Conservation (phyloP, 371 early-diverging fungal species). For the Mortierella sp. region DNA sequence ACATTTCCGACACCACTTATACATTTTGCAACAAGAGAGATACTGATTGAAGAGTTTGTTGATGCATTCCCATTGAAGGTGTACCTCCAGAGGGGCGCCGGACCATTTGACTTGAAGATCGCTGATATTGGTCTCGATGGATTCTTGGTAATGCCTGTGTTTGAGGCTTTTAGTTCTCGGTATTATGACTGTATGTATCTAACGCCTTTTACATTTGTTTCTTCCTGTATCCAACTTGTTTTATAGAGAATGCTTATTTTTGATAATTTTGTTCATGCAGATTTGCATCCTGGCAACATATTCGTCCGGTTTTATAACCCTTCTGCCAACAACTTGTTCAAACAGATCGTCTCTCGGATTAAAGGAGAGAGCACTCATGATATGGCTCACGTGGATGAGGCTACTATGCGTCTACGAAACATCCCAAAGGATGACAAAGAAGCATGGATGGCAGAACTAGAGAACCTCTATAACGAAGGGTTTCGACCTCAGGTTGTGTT, state of each 20-base stretch:
- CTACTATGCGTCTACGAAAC: conserved; percentile 33
- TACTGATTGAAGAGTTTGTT: conserved; percentile 88
- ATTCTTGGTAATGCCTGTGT: conserved; percentile 52
- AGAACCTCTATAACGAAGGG: conserved; percentile 69
- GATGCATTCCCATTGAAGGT: conserved; percentile 82
- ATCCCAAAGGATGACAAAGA: conserved; percentile 44
- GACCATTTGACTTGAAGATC: conserved; percentile 76
- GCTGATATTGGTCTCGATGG: conserved; percentile 80
- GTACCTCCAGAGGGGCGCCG: conserved; percentile 71
- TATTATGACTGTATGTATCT: no score
- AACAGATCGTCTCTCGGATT: conserved; percentile 57
- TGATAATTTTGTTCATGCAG: conserved; percentile 95
- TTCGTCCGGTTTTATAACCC: conserved; percentile 87
- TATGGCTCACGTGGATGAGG: conserved; percentile 36
- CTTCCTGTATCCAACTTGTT: conserved; percentile 7
- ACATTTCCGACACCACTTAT: conserved; percentile 81
- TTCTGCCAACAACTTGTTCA: conserved; percentile 68
- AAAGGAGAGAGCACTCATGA: conserved; percentile 15
- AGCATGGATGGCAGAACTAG: conserved; percentile 65
- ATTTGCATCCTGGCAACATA: conserved; percentile 96
- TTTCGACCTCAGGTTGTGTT: conserved; percentile 85
- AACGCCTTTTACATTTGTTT: neutral
- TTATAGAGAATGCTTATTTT: conserved; percentile 87
- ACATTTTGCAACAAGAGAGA: conserved; percentile 71
- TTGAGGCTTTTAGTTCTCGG: neutral